Conservation (phyloP, 441 rosid genomes). For the Arabidopsis lyrata region DNA sequence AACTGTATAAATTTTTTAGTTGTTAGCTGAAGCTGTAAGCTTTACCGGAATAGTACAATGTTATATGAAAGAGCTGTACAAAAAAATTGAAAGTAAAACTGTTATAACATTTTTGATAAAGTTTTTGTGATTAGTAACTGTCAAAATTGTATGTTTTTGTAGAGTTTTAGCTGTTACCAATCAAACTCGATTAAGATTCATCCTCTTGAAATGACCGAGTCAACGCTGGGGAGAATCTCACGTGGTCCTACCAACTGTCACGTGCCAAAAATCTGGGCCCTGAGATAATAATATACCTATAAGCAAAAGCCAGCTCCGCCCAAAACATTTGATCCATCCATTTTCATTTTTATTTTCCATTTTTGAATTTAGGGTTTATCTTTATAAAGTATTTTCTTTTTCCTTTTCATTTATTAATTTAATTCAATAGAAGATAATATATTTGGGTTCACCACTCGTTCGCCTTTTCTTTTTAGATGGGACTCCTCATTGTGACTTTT, state of each 20-base stretch:
- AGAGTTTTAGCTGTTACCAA: no score
- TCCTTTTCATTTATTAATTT: not conserved
- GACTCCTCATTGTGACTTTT: slow-evolving; percentile 37
- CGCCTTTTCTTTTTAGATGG: slow-evolving; percentile 32
- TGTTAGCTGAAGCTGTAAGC: no score
- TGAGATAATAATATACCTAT: slow-evolving; percentile 25
- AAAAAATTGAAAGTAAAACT: no score
- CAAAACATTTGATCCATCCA: slow-evolving; percentile 43
- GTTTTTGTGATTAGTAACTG: no score
- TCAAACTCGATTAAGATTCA: slow-evolving; percentile 8
- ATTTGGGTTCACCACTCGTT: slow-evolving; percentile 39
- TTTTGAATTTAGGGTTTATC: slow-evolving; percentile 5
- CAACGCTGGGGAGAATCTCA: slow-evolving; percentile 40
- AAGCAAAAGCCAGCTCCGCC: slow-evolving; percentile 43
- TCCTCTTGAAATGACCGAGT: slow-evolving; percentile 36
- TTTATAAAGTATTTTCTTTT: not conserved
- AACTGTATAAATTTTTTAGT: no score
- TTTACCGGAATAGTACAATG: no score
- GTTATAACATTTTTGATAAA: no score
- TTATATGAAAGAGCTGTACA: no score
- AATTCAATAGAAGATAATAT: slow-evolving; percentile 18
- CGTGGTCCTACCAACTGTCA: slow-evolving; percentile 31
- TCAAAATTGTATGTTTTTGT: no score
- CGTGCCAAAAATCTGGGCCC: slow-evolving; percentile 39
- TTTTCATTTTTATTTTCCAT: slow-evolving; percentile 24